Evolutionary conservation across 805 yeast species (phyloP).

Genomic region (Teunomyces tritomae): DNA sequence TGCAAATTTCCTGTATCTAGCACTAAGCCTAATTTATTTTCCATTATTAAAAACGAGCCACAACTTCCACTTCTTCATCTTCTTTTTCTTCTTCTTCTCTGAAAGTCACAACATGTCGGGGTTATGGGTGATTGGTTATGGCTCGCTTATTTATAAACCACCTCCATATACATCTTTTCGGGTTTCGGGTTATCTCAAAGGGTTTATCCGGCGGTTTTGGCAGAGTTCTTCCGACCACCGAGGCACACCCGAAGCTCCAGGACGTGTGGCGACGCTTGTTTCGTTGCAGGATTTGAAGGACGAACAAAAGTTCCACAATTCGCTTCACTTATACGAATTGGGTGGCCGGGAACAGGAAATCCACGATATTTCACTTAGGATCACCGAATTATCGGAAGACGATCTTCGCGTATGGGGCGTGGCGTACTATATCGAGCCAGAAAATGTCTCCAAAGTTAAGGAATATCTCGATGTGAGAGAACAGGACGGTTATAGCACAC

Average conservation of each 20-base stretch:
- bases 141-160: conserved; percentile 85
- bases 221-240: conserved; percentile 87
- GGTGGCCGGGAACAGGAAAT: conserved; percentile 11
- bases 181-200: conserved; percentile 71
- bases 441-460: conserved; percentile 56
- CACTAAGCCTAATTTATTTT: too few relatives aligned
- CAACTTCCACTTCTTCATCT: too few relatives aligned
- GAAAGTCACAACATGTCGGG: conserved; percentile 21
- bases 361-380: conserved; percentile 12
- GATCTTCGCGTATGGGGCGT: conserved; percentile 71
- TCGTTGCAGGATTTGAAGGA: conserved; percentile 52
- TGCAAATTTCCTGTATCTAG: neutral
- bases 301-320: conserved; percentile 40
- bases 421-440: conserved; percentile 75
- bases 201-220: conserved; percentile 85
- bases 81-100: neutral
- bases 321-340: conserved; percentile 38
- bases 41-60: too few relatives aligned
- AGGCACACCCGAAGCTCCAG: conserved; percentile 84
- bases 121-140: conserved; percentile 86
- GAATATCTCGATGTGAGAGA: conserved; percentile 79
- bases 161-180: conserved; percentile 67
- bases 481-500: conserved; percentile 81
- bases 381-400: conserved; percentile 28
- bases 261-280: conserved; percentile 82